Evolutionary conservation across 768 basidiomycete species (phyloP).

Genomic region (Tylopilus balloui): DNA sequence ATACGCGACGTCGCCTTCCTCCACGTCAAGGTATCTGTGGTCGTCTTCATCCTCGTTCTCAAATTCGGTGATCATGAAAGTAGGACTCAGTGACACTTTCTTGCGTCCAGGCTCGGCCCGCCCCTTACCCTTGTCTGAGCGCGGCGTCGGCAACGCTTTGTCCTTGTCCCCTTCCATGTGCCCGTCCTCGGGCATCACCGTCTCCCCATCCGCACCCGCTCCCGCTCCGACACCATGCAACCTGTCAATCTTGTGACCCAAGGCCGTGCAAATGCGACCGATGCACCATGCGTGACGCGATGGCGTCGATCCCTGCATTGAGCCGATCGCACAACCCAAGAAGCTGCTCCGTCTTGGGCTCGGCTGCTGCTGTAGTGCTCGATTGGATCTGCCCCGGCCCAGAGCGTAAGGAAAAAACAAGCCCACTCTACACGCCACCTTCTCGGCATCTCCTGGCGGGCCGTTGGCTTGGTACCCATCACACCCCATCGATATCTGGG

Average conservation of each 20-base stretch:
- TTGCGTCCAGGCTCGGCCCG: conserved; percentile 63
- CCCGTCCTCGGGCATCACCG: conserved; percentile 9
- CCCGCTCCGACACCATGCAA: conserved; percentile 19
- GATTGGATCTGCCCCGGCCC: conserved; percentile 53
- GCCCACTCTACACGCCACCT: too few species aligned
- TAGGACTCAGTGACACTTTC: conserved; percentile 72
- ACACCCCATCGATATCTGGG: too few species aligned
- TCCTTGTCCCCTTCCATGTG: conserved; percentile 13
- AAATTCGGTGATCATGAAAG: conserved; percentile 49
- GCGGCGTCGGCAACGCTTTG: conserved; percentile 49
- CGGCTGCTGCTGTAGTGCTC: conserved; percentile 42
- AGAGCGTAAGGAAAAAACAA: too few species aligned
- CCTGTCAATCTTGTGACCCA: conserved; percentile 37
- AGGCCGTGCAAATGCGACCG: conserved; percentile 43
- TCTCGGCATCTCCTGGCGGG: too few species aligned
- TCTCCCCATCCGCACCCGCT: background rate
- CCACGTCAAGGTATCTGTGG: conserved; percentile 30
- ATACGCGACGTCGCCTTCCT: conserved; percentile 39
- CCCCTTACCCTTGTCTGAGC: conserved; percentile 75
- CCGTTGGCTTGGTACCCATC: too few species aligned
- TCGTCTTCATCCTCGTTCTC: conserved; percentile 48
- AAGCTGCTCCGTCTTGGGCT: conserved; percentile 59
- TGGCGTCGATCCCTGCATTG: conserved; percentile 48
- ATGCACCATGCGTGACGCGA: conserved; percentile 36
- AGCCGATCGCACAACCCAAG: conserved; percentile 71